Evolutionary conservation across 495 filamentous ascomycete genomes (phyloP), one percentile per base, ranked within the genome.

Genomic region (Hypoxylon lienhwacheense): DNA sequence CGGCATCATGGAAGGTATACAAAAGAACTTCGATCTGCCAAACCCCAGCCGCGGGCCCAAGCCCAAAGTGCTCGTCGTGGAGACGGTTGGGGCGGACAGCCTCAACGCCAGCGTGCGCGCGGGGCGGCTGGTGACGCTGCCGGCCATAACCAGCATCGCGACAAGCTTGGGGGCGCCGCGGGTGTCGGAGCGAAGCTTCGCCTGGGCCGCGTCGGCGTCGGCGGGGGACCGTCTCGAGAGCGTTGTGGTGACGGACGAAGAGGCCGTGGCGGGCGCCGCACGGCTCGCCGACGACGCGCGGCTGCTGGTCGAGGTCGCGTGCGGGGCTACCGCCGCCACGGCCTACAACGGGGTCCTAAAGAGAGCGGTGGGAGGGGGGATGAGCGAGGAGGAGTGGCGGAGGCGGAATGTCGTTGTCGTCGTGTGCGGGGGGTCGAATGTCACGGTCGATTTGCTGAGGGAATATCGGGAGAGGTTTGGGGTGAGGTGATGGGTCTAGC

Each of bases 371-470:
- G 81, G 87, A 0, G 73, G 81, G 33, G 51, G 71, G 8, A 47
- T 89, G 54, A 75, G 67, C 5, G 72, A 75, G 12, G 74, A 74
- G 37, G 71, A 76, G 53, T 81, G 74, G 62, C 65, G 69, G 24
- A 70, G 78, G 36, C 85, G 79, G 57, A 88, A 88, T 53, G 80
- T 97, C 20, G 90, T 97, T 4, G 75, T 97, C 44, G 75, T 96
- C 17, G 81, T 96, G 16, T 97, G 92, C 66, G 92, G 92, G 0
- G 92, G 92, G 6, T 84, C 79, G 34, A 87, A 87, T 68, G 80
- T 91, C 35, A 85, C 82, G 3, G 69, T 86, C 19, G 82, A 86
- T 14, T 81, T 84, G 64, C 67, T 95, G 60, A 72, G 70, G 34
- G 70, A 69, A 41, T 97, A 86, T 70, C 75, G 76, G 63, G 69